These are phyloP conservation scores for Hibiscus syriacus DNA, from an alignment of 345 rosid genomes.

Conservation along the genomic window DNA sequence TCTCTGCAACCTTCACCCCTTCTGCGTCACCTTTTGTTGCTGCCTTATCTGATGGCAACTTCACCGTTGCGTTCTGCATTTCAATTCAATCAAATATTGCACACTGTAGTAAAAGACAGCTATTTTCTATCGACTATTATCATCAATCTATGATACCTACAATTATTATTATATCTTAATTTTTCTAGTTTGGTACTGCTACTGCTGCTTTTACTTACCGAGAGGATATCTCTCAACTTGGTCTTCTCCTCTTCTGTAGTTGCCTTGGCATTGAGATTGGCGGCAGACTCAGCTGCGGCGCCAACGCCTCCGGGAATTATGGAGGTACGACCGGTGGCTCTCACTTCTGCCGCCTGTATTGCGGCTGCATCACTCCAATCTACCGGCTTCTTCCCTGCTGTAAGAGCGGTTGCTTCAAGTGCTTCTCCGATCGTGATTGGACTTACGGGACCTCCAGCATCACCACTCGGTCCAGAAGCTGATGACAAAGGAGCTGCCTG, in stretches of 20 bases:
- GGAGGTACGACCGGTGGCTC: conserved; percentile 66
- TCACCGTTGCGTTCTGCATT: conserved; percentile 59
- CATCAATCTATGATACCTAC: no score
- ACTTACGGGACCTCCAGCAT: not conserved
- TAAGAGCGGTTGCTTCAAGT: conserved; percentile 56
- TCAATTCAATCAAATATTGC: no score
- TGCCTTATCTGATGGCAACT: conserved; percentile 50
- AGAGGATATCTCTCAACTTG: conserved; percentile 53
- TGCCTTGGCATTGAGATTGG: conserved; percentile 52
- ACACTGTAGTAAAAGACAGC: no score
- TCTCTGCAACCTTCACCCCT: conserved; percentile 77
- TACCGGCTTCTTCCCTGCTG: conserved; percentile 69
- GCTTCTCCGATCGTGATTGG: conserved; percentile 12
- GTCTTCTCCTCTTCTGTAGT: conserved; percentile 38
- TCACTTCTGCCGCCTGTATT: conserved; percentile 82
- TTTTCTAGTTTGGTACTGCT: no score
- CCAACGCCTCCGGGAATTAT: conserved; percentile 63
- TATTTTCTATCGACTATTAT: no score
- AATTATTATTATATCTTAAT: no score
- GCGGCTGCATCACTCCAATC: conserved; percentile 90
- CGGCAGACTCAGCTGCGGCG: conserved; percentile 79
- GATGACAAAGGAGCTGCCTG: not conserved
- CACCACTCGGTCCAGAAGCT: not conserved
- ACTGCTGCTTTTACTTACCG: conserved; percentile 25
- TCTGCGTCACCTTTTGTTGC: conserved; percentile 68